Base-by-base conservation (phyloP, 2,329 filamentous ascomycete species). In the Aspergillus thermomutatus region DNA sequence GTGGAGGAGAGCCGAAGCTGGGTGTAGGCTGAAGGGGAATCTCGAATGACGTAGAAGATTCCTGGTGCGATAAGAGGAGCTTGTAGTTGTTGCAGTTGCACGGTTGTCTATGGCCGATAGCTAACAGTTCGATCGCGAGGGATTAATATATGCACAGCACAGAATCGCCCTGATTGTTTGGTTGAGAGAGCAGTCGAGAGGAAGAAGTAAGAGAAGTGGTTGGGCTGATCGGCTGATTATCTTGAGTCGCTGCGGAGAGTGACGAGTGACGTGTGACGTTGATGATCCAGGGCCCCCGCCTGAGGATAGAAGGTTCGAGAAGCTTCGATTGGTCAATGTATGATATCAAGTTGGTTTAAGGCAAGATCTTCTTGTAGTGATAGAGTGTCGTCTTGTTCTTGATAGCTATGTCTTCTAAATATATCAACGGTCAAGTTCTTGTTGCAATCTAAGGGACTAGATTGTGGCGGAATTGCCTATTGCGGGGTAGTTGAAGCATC, bases 1-100 rank as follows among this genome's bases (percentile, higher is more conserved):
- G 41, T 52, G 52, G 53, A 14, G 41, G 54, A 56, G 55, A n/a
- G n/a, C n/a, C n/a, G n/a, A 25, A 41, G 43, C 21, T 19, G 9
- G 26, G 40, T 50, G 55, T 53, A 34, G 54, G 27, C 40, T 41
- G 51, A 55, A 55, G 51, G 53, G 49, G 49, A 57, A 63, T 63
- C 65, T 69, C 66, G 71, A 74, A 72, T 65, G 66, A 67, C 57
- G 68, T 71, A 69, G 70, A 72, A 73, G 63, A 52, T 70, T 73
- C 69, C 57, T 17, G 52, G 46, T 43, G 34, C 43, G 26, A 41
- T 28, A 43, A 46, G 59, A 57, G 48, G 50, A 40, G 49, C 41
- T 31, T 49, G 10, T 14, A 10, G 28, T 21, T n/a, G 26, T 52
- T 43, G 49, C 28, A 10, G 50, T 51, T 40, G 41, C 55, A 57